phyloP scores from a whole-genome alignment of 2,329 filamentous ascomycete genomes.

The Myriosclerotinia curreyana region DNA sequence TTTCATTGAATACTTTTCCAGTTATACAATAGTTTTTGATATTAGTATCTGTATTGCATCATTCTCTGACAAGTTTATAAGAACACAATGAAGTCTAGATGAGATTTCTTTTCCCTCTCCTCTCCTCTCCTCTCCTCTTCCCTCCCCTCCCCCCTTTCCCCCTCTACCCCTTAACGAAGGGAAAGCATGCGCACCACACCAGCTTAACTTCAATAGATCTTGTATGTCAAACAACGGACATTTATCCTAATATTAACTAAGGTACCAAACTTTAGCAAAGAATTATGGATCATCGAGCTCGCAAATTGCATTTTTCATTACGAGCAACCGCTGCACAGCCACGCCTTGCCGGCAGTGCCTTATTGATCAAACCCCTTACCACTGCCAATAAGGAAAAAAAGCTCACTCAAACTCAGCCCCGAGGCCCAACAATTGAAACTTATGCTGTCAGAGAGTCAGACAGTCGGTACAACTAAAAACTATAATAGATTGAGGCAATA shows the following conservation, averaged over 20 bases:
- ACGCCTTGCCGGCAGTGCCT: neutral
- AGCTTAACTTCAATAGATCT: neutral
- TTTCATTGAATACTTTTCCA: neutral
- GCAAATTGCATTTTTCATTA: neutral
- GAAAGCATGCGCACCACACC: too few species aligned
- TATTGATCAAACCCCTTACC: neutral
- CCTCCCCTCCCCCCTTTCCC: too few species aligned
- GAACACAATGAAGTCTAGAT: neutral
- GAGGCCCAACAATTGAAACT: neutral
- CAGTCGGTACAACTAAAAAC: too few species aligned
- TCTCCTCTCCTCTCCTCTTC: too few species aligned
- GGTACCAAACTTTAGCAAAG: neutral
- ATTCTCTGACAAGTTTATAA: neutral
- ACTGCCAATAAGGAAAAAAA: neutral
- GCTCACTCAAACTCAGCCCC: neutral
- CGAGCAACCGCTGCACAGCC: slow-evolving; percentile 1
- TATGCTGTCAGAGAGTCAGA: neutral
- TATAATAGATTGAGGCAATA: too few species aligned
- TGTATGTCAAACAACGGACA: neutral
- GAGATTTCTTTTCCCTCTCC: neutral
- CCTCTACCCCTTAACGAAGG: too few species aligned
- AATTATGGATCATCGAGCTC: neutral
- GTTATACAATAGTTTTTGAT: neutral
- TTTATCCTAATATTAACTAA: neutral
- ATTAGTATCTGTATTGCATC: neutral